phyloP scores from a whole-genome alignment of 352 stramenopile genomes.

The Blastocystis sp. region DNA sequence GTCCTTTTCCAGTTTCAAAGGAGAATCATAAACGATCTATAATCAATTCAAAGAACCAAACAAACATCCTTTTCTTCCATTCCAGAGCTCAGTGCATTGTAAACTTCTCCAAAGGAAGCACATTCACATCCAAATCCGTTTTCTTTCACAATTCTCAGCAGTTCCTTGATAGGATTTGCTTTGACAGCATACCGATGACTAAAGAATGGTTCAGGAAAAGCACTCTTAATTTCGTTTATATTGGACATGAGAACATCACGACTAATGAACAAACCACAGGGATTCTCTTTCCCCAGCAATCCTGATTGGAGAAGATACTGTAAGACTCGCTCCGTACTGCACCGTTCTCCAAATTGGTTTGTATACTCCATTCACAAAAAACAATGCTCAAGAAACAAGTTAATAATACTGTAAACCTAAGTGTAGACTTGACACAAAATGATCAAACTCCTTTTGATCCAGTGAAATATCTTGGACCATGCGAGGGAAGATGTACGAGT shows the following conservation, averaged over 20 bases:
- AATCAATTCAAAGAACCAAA: not conserved
- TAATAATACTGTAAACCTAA: not conserved
- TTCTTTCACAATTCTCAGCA: slow-evolving; percentile 68
- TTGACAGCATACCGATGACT: slow-evolving; percentile 71
- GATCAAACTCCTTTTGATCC: not conserved
- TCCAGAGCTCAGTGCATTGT: slow-evolving; percentile 30
- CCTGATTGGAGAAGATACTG: not conserved
- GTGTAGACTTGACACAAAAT: not conserved
- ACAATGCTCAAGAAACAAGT: not conserved
- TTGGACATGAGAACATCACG: not conserved
- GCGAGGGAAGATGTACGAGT: not conserved
- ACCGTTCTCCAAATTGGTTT: not conserved
- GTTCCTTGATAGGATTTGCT: slow-evolving; percentile 76
- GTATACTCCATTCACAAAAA: slow-evolving; percentile 6
- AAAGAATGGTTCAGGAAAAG: slow-evolving; percentile 53
- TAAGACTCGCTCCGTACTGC: not conserved
- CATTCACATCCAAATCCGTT: slow-evolving; percentile 68
- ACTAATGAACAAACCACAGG: slow-evolving; percentile 45
- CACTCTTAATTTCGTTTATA: slow-evolving; percentile 37
- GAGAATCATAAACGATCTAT: slow-evolving; percentile 80
- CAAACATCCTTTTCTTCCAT: slow-evolving; percentile 4
- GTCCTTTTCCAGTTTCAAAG: slow-evolving; percentile 79
- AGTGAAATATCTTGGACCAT: not conserved
- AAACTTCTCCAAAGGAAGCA: slow-evolving; percentile 68
- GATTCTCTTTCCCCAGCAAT: slow-evolving; percentile 1